Evolutionary conservation across 225 moss, liverwort and hornwort genomes (phyloP).

Genomic region (Pseudisothecium myosuroides): DNA sequence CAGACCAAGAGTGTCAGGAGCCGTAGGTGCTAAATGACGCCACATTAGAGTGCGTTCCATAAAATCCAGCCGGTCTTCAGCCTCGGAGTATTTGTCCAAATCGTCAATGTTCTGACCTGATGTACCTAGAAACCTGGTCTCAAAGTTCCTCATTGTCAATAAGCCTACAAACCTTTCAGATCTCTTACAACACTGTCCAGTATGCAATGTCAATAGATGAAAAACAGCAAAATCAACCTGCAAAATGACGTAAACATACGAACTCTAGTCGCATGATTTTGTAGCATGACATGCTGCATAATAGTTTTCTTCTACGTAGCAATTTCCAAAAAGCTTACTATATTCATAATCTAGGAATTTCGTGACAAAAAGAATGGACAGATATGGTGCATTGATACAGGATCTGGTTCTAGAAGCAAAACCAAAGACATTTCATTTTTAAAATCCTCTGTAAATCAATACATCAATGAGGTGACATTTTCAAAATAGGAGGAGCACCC

Average conservation of each 20-base stretch:
- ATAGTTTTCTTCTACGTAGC: background rate
- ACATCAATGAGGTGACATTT: background rate
- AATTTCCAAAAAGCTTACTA: background rate
- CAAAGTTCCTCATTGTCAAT: background rate
- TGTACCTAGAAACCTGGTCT: conserved; percentile 76
- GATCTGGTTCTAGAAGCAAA: background rate
- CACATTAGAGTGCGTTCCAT: conserved; percentile 84
- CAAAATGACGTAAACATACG: background rate
- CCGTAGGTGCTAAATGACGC: conserved; percentile 96
- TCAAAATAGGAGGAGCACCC: background rate
- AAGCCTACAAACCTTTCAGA: background rate
- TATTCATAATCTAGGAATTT: background rate
- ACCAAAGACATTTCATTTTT: background rate
- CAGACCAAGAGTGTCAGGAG: conserved; percentile 94
- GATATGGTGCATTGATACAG: background rate
- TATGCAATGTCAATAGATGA: background rate
- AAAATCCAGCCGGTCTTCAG: conserved; percentile 62
- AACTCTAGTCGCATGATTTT: background rate
- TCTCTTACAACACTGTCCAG: background rate
- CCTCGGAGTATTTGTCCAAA: conserved; percentile 81
- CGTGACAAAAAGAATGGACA: background rate
- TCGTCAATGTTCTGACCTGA: conserved; percentile 98
- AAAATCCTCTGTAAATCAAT: background rate
- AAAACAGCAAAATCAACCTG: background rate
- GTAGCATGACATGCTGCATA: background rate